Base-by-base conservation (phyloP, 495 filamentous ascomycete species). In the Pseudotulostoma volvatum region DNA sequence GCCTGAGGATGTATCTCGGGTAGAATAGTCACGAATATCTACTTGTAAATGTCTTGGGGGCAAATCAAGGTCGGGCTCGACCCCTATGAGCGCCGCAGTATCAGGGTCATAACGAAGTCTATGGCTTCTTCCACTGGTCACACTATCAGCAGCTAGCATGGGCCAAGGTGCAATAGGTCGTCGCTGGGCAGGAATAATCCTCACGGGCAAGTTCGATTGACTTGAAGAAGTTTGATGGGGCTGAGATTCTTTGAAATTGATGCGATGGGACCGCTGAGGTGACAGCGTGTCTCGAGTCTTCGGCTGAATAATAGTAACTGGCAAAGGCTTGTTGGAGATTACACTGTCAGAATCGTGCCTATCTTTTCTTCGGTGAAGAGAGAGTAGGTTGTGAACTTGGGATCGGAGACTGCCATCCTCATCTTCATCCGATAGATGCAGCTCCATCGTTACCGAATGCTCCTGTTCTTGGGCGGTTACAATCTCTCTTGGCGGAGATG, bases 241-340 rank as follows among this genome's bases (percentile, higher is more conserved):
- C 13, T 5, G 7, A 8, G 28, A 9, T 3, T 37, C 32, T 7
- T 30, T 46, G 23, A 38, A 1, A 7, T 40, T 25, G 37, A 37
- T 20, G 30, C 46, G 39, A 14, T 47, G 50, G 21, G 50, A 52
- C 42, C 44, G 45, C 28, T 61, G 51, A 13, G 58, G 63, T 19
- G 54, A 63, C 64, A 62, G 66, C 15, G 58, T 60, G 17, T 56
- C 56, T 9, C 75, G 63, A 3, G 70, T 69, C 33, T 75, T 74
- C 2, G 79, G 76, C 0, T 79, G 79, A 34, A 84, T 79, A 18
- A 81, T 62, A 5, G 74, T 81, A 16, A 82, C 66, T 1, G 76
- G 75, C 5, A 80, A 47, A 4, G 52, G 54, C 1, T 59, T 52
- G 25, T 56, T 45, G 3, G 45, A 32, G 31, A 43, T 45, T 23